Percentiles rank a stretch among this genome's conserved stretches.
Evolutionary conservation across 345 rosid genomes (phyloP).

Genomic region (Acer negundo): DNA sequence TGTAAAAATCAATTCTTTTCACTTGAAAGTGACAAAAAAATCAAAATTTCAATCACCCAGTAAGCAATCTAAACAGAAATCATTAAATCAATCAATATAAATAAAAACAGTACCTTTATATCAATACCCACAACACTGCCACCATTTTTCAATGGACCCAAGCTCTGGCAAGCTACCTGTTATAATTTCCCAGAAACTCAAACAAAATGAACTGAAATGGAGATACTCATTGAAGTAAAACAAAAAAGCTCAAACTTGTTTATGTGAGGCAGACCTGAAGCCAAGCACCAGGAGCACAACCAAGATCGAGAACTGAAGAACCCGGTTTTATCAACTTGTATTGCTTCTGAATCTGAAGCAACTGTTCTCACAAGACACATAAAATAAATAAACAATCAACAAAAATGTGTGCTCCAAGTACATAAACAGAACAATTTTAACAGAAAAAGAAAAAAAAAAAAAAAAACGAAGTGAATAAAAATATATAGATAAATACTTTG

Average conservation of each 20-base stretch:
- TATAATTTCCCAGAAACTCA: constrained; percentile 6
- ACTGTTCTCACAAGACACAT: constrained; percentile 39
- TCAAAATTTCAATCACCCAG: not conserved
- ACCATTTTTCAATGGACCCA: constrained; percentile 78
- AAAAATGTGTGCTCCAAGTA: not conserved
- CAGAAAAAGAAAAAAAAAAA: not conserved
- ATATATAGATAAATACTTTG: constrained; percentile 49
- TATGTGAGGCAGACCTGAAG: constrained; percentile 61
- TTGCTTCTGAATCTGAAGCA: constrained; percentile 90
- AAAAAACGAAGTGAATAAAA: not conserved
- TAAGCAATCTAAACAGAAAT: not conserved
- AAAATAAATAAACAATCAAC: not conserved
- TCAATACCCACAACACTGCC: constrained; percentile 88
- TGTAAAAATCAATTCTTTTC: not conserved
- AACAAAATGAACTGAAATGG: constrained; percentile 1
- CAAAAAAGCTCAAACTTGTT: not conserved
- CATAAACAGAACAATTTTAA: too few species aligned
- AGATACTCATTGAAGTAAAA: not conserved
- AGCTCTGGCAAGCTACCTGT: constrained; percentile 94
- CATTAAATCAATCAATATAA: not conserved
- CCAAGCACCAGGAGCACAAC: constrained; percentile 99
- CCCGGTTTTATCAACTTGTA: constrained; percentile 78
- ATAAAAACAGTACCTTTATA: constrained; percentile 61
- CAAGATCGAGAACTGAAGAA: constrained; percentile 90
- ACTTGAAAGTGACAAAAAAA: not conserved